Percentiles rank a stretch among this genome's conserved stretches.
Conservation (phyloP, 2,329 filamentous ascomycete genomes). For the Aspergillus sergii region DNA sequence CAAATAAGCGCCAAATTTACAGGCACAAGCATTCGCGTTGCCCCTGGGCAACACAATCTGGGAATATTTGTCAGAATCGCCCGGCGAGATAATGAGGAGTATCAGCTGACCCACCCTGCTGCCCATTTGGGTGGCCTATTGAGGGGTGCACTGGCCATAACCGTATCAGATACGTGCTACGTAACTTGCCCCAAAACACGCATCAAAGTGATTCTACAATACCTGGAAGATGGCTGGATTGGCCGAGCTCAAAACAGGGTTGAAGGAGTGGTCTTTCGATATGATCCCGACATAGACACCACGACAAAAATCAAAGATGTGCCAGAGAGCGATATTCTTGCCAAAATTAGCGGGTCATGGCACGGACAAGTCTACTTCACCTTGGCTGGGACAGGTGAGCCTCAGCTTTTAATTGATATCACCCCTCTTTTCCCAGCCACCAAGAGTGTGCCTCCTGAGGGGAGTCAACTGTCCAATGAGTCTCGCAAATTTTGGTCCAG, state of each 20-base stretch:
- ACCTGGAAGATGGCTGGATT: slow-evolving; percentile 93
- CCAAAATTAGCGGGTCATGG: slow-evolving; percentile 83
- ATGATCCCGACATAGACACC: slow-evolving; percentile 83
- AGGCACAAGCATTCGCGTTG: slow-evolving; percentile 88
- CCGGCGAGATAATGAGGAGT: slow-evolving; percentile 80
- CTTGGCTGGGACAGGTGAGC: slow-evolving; percentile 49
- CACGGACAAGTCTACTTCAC: slow-evolving; percentile 70
- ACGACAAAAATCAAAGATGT: slow-evolving; percentile 83
- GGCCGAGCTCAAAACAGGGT: slow-evolving; percentile 89
- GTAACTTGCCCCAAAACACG: slow-evolving; percentile 87
- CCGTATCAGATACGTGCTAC: slow-evolving; percentile 85
- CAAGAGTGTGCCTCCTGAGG: slow-evolving; percentile 76
- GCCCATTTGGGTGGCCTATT: slow-evolving; percentile 88
- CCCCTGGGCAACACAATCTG: slow-evolving; percentile 88
- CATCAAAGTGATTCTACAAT: slow-evolving; percentile 89
- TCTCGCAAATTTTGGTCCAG: slow-evolving; percentile 83
- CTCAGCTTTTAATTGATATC: slow-evolving; percentile 81
- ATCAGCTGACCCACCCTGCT: slow-evolving; percentile 92
- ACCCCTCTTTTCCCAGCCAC: slow-evolving; percentile 76
- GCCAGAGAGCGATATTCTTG: slow-evolving; percentile 79
- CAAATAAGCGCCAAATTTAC: slow-evolving; percentile 98
- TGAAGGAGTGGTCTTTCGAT: slow-evolving; percentile 86
- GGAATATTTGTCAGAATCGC: slow-evolving; percentile 92
- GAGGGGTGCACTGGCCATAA: slow-evolving; percentile 83
- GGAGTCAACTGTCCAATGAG: slow-evolving; percentile 84